A percentile compares a stretch with the other conserved stretches of the same genome.
These are phyloP conservation scores for Senna tora DNA, from an alignment of 306 rosid genomes.

Conservation along the genomic window DNA sequence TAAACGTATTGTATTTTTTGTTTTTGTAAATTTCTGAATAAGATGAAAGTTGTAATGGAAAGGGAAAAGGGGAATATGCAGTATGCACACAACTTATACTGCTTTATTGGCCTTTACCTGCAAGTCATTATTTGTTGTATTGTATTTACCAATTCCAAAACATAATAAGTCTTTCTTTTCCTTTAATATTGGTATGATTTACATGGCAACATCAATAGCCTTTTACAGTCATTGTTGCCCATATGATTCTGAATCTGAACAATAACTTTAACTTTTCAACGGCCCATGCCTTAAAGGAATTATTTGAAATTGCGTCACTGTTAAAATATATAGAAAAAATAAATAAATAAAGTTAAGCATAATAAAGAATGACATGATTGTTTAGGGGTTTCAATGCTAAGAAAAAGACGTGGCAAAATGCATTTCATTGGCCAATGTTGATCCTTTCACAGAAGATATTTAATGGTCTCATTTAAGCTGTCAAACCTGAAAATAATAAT, in stretches of 20 bases:
- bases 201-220: conserved; percentile 35
- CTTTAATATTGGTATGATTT: conserved; percentile 46
- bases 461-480: conserved; percentile 43
- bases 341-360: not conserved
- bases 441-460: conserved; percentile 38
- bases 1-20: not conserved
- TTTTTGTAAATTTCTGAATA: conserved; percentile 21
- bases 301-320: conserved; percentile 20
- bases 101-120: conserved; percentile 51
- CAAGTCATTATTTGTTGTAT: conserved; percentile 40
- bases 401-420: conserved; percentile 41
- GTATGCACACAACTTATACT: conserved; percentile 36
- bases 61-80: conserved; percentile 39
- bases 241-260: conserved; percentile 16
- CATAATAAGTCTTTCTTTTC: conserved; percentile 34
- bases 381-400: conserved; percentile 29
- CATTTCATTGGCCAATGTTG: conserved; percentile 36
- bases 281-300: conserved; percentile 43
- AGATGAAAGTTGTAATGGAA: conserved; percentile 43
- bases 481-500: conserved; percentile 29
- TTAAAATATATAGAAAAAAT: conserved; percentile 24
- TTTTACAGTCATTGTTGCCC: conserved; percentile 34
- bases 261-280: conserved; percentile 29
- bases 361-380: conserved; percentile 34
- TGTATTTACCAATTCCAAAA: conserved; percentile 37